Percentiles rank a stretch among this genome's conserved stretches.
Conservation (phyloP, 2,329 filamentous ascomycete species). For the Hypoxylon sp. region DNA sequence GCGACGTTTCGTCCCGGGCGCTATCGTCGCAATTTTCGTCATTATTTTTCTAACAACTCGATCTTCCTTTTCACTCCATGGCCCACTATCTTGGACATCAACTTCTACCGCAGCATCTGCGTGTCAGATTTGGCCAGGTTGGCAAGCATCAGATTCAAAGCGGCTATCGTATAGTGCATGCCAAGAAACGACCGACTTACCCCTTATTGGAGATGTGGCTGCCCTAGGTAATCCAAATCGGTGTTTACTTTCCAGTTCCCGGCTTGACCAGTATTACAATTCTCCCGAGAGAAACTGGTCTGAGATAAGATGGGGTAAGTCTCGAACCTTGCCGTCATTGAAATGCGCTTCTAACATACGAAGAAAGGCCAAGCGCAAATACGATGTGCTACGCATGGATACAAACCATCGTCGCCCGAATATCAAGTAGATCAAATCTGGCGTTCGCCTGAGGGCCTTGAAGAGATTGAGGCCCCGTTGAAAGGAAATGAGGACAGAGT, state of each 20-base stretch:
- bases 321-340: background rate
- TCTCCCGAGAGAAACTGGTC: slow-evolving; percentile 30
- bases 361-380: slow-evolving; percentile 11
- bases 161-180: slow-evolving; percentile 5
- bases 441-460: slow-evolving; percentile 3
- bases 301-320: slow-evolving; percentile 42
- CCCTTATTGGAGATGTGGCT: slow-evolving; percentile 28
- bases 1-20: slow-evolving; percentile 1
- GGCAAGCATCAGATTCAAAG: slow-evolving; percentile 13
- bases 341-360: background rate
- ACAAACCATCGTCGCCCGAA: slow-evolving; percentile 15
- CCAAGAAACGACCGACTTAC: background rate
- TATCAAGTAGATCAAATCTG: slow-evolving; percentile 17
- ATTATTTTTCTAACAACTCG: slow-evolving; percentile 9
- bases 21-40: slow-evolving; percentile 2
- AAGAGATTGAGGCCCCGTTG: background rate
- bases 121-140: slow-evolving; percentile 19
- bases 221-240: slow-evolving; percentile 26
- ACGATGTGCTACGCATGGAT: background rate
- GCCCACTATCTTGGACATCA: background rate
- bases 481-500: slow-evolving; percentile 3
- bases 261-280: slow-evolving; percentile 31
- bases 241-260: slow-evolving; percentile 23
- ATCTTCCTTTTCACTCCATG: background rate
- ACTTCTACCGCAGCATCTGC: background rate